These are phyloP conservation scores for Phytophthora multivora DNA, from an alignment of 352 stramenopile genomes.

Conservation along the genomic window DNA sequence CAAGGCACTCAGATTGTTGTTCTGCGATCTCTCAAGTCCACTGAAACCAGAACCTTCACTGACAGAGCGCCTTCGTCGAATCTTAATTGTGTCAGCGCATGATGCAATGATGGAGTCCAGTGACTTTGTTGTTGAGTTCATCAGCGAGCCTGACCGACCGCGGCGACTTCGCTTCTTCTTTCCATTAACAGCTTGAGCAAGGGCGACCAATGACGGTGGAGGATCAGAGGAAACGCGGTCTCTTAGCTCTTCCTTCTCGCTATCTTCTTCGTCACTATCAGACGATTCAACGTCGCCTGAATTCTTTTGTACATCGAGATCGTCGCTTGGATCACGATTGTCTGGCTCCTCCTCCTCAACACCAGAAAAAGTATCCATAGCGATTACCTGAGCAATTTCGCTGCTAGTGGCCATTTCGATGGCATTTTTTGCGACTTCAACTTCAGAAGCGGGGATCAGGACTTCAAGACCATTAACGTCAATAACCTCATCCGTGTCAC, in stretches of 20 bases:
- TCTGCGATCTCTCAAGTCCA: conserved; percentile 27
- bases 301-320: conserved; percentile 28
- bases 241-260: conserved; percentile 47
- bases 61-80: conserved; percentile 53
- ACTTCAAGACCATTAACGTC: conserved; percentile 20
- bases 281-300: conserved; percentile 22
- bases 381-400: conserved; percentile 72
- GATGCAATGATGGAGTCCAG: conserved; percentile 73
- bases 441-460: conserved; percentile 14
- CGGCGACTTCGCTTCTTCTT: conserved; percentile 53
- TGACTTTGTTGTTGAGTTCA: conserved; percentile 67
- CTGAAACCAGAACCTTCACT: conserved; percentile 57
- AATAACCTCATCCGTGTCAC: conserved; percentile 26
- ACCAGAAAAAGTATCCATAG: conserved; percentile 52
- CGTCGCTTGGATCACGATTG: conserved; percentile 27
- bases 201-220: conserved; percentile 28
- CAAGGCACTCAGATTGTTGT: conserved; percentile 31
- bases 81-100: conserved; percentile 53
- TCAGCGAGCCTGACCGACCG: conserved; percentile 60
- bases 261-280: conserved; percentile 33
- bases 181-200: conserved; percentile 29
- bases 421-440: conserved; percentile 49
- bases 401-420: conserved; percentile 80
- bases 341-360: conserved; percentile 45
- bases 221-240: conserved; percentile 68